Percentiles rank a stretch among this genome's conserved stretches.
These are phyloP conservation scores for Aspergillus oerlinghausenensis DNA, from an alignment of 2,329 filamentous ascomycete species.

Conservation along the genomic window DNA sequence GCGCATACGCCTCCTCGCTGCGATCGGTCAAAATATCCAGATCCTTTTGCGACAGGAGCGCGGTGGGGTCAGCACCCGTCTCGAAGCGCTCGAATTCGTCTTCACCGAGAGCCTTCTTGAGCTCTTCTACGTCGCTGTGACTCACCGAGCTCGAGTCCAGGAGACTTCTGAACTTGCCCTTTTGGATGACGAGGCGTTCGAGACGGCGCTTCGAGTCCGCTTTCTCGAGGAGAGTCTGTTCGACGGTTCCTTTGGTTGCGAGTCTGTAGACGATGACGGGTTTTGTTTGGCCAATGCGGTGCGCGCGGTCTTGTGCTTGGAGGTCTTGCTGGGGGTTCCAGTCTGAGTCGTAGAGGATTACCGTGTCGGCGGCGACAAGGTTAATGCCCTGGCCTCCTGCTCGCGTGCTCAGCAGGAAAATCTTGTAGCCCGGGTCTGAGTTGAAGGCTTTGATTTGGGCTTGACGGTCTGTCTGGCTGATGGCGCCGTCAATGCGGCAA, in stretches of 20 bases:
- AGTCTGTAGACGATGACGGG: conserved; percentile 93
- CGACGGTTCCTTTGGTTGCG: conserved; percentile 87
- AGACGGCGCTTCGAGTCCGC: conserved; percentile 88
- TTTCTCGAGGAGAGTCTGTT: conserved; percentile 78
- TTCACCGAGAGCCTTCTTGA: conserved; percentile 60
- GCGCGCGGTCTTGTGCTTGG: conserved; percentile 91
- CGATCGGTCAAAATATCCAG: conserved; percentile 75
- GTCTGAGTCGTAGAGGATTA: conserved; percentile 83
- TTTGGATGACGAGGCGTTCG: conserved; percentile 93
- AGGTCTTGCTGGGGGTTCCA: conserved; percentile 98
- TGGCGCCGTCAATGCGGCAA: conserved; percentile 86
- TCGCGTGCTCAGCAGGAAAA: conserved; percentile 86
- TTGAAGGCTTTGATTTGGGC: conserved; percentile 72
- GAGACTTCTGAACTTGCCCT: conserved; percentile 75
- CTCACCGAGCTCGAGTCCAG: conserved; percentile 48
- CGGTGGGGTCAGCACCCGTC: conserved; percentile 49
- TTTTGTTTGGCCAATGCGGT: conserved; percentile 87
- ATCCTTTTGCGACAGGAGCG: conserved; percentile 71
- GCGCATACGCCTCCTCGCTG: conserved; percentile 60
- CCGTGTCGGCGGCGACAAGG: conserved; percentile 83
- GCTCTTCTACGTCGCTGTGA: conserved; percentile 54
- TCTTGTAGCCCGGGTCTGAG: conserved; percentile 56
- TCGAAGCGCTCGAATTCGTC: conserved; percentile 69
- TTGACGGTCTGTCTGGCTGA: conserved; percentile 68
- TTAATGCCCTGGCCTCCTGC: conserved; percentile 96